Evolutionary conservation across 139 green algal species (phyloP), one percentile per base, ranked within the genome.

Genomic region (Auxenochlorella pyrenoidosa): DNA sequence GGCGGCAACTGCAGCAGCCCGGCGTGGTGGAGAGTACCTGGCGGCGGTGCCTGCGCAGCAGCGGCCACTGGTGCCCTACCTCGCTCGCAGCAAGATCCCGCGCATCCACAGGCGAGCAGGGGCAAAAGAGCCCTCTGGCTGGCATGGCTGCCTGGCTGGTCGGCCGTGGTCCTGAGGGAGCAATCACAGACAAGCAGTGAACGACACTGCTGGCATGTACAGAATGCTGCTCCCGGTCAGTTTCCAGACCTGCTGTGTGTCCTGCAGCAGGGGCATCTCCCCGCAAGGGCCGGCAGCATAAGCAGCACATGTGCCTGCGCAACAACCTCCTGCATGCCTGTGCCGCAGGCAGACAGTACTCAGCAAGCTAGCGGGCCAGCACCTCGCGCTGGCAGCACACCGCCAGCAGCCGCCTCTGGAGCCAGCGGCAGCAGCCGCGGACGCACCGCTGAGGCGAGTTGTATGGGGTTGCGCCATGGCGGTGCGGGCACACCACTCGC

Each of bases 321-420:
- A 8, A n/a, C n/a, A n/a, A n/a, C 40, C 38, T 21, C 26, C 40
- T 54, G 10, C n/a, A n/a, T n/a, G n/a, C 12, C 26, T 21, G 6
- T 36, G 32, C 5, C 28, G 63, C 80, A 85, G 80, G 60, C 80
- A 85, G 40, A 76, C 60, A 5, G 63, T 85, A 16, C 80, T 85
- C 41, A 85, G 59, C 60, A 85, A 77, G 60, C 63, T 85, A 40
- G 80, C 80, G 26, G 80, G 80, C 2, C 36, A 85, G 41, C 80
- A 85, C 63, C 15, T 85, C 40, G 80, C 41, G 40, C 60, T 85
- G 13, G 80, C 80, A 13, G 80, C 63, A 0, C 63, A 43, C 21
- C 28, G 1, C 19, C 32, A 43, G 30, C 41, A 44, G 24, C 80
- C 79, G 26, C 36, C 24, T 1, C 26, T 76, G 41, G 36, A 71